Evolutionary conservation across 2,329 filamentous ascomycete species (phyloP), one percentile per base, ranked within the genome.

Genomic region (Colletotrichum costaricense): DNA sequence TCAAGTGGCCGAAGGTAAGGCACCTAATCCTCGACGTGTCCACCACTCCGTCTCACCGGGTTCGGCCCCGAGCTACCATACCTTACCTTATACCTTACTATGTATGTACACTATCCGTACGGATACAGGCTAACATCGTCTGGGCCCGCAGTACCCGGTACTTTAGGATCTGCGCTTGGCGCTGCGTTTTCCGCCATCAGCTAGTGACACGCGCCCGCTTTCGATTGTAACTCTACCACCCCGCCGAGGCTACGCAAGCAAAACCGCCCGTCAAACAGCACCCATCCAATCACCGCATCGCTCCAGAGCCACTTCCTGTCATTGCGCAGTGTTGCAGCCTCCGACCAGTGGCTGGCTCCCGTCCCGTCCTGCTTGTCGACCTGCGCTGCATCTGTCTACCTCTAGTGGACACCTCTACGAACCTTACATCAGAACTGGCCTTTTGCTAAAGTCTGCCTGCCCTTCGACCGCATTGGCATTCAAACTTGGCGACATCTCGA

Each of bases 151-250:
- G 71, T 73, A 71, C 62, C 67, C 49, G 56, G 62, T 66, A 73
- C 71, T 57, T 71, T 9, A 22, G 22, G 67, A 73, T 64, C 67
- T 54, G 35, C 67, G 46, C 62, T 62, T 73, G 60, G 70, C 60
- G 55, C 33, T 35, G 46, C 14, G 33, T 12, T 52, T 42, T 52
- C 49, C 35, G 33, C 62, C 46, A 49, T 38, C 28, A 42, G 28
- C 55, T 54, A 57, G 67, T 52, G 38, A 62, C 46, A 49, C 9
- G 22, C 16, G 35, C 67, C 62, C 28, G 26, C 46, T 19, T 22
- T 56, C 60, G 19, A 9, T 66, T 71, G 71, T 73, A 62, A n/a
- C 67, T 66, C 71, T 73, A 73, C 70, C 67, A 70, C 71, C 71
- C 71, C 71, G 67, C 71, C 60, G 49, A 70, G 71, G 67, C 71